A percentile compares a stretch with the other conserved stretches of the same genome.
Conservation (phyloP, 805 yeast genomes). For the Kodamaea lidongshanica region DNA sequence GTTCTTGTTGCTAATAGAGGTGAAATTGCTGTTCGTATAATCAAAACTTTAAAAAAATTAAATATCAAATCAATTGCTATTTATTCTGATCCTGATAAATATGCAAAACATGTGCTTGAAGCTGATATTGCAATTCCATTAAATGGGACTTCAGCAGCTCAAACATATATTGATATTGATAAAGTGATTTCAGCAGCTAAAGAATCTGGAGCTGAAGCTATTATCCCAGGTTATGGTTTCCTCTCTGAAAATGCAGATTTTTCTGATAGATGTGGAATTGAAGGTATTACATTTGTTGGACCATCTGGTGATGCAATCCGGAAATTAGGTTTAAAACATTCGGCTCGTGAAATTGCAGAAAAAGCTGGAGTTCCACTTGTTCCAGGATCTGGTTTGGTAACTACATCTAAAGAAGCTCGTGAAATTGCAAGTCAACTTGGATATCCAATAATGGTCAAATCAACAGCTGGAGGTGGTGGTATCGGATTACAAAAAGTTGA, state of each 20-base stretch:
- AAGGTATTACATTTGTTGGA: conserved; percentile 91
- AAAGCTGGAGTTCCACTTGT: conserved; percentile 92
- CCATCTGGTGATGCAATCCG: conserved; percentile 93
- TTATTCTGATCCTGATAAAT: conserved; percentile 84
- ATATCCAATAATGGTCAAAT: conserved; percentile 92
- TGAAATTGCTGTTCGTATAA: conserved; percentile 93
- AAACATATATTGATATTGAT: conserved; percentile 80
- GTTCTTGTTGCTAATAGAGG: conserved; percentile 97
- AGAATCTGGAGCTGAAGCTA: conserved; percentile 82
- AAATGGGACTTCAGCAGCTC: conserved; percentile 80
- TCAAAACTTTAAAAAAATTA: conserved; percentile 76
- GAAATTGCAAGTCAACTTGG: conserved; percentile 66
- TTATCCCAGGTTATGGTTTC: conserved; percentile 97
- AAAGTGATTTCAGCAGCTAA: conserved; percentile 85
- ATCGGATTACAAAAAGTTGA: conserved; percentile 95
- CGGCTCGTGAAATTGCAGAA: conserved; percentile 91
- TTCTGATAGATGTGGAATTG: conserved; percentile 77
- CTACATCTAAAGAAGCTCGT: conserved; percentile 66
- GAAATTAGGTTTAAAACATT: conserved; percentile 87
- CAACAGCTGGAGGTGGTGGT: conserved; percentile 99
- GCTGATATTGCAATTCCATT: conserved; percentile 82
- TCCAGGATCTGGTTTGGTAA: conserved; percentile 90
- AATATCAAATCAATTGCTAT: conserved; percentile 78
- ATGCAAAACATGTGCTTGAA: conserved; percentile 75
- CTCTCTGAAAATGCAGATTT: conserved; percentile 94